Conservation (phyloP, 2,329 filamentous ascomycete species). For the Claviceps lovelessii region DNA sequence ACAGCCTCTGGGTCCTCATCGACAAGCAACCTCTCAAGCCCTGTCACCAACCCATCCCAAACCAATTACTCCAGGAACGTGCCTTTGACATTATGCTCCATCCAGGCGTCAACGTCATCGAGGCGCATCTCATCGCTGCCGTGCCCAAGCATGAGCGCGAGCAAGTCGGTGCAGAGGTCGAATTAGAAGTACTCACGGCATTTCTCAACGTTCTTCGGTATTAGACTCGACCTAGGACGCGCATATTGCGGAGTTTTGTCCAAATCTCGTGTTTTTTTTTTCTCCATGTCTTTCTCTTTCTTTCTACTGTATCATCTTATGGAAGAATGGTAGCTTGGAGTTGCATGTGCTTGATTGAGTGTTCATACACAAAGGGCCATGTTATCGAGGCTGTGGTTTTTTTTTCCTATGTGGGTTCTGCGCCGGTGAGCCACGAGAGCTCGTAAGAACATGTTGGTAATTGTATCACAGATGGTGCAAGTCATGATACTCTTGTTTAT, state of each 20-base stretch:
- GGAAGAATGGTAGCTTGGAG: background rate
- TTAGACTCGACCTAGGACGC: background rate
- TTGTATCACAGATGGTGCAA: background rate
- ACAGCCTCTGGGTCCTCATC: constrained; percentile 60
- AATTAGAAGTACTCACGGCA: constrained; percentile 65
- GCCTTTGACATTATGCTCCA: constrained; percentile 61
- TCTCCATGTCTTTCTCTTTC: background rate
- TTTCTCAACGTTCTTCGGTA: constrained; percentile 52
- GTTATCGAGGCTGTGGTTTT: background rate
- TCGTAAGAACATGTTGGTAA: background rate
- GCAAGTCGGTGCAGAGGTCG: constrained; percentile 46
- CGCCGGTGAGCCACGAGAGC: background rate
- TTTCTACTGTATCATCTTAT: background rate
- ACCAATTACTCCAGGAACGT: constrained; percentile 45
- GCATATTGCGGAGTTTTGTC: background rate
- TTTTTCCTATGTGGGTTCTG: background rate
- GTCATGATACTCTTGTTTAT: background rate
- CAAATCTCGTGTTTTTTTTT: background rate
- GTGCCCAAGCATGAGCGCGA: constrained; percentile 45
- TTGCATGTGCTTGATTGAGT: background rate
- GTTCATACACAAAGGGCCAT: background rate
- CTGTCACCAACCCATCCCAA: constrained; percentile 31
- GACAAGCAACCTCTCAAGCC: constrained; percentile 49
- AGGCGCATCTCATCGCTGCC: constrained; percentile 63
- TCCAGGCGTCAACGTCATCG: constrained; percentile 61